Evolutionary conservation across 768 basidiomycete genomes (phyloP).

Genomic region (Panaeolus cyanescens): DNA sequence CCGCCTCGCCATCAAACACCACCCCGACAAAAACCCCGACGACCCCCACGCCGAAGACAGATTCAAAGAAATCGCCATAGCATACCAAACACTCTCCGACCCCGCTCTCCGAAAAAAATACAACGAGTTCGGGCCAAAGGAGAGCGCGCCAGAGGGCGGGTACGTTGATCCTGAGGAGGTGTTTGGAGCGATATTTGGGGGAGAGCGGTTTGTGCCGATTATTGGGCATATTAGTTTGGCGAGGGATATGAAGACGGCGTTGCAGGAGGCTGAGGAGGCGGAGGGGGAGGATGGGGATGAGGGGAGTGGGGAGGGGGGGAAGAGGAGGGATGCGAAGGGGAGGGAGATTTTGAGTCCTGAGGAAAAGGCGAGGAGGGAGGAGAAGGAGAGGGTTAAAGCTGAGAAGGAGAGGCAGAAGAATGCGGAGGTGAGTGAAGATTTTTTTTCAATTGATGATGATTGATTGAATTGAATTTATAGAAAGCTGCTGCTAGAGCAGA

Average conservation of each 20-base stretch:
- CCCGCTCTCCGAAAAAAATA: slow-evolving; percentile 77
- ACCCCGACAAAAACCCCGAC: slow-evolving; percentile 91
- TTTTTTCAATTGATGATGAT: slow-evolving; percentile 7
- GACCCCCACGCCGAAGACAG: slow-evolving; percentile 84
- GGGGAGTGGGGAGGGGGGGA: slow-evolving; percentile 38
- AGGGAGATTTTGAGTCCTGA: slow-evolving; percentile 62
- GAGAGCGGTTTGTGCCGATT: slow-evolving; percentile 82
- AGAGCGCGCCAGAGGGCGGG: slow-evolving; percentile 81
- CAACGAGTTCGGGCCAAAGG: slow-evolving; percentile 89
- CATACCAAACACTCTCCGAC: slow-evolving; percentile 86
- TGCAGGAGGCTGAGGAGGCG: slow-evolving; percentile 83
- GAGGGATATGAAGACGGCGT: slow-evolving; percentile 88
- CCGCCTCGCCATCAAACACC: slow-evolving; percentile 85
- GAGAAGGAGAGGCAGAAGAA: slow-evolving; percentile 66
- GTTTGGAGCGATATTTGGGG: slow-evolving; percentile 86
- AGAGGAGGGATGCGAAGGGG: slow-evolving; percentile 53
- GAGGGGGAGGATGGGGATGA: slow-evolving; percentile 47
- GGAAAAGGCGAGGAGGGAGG: slow-evolving; percentile 73
- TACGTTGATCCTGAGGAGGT: slow-evolving; percentile 87
- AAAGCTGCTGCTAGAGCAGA: slow-evolving; percentile 81
- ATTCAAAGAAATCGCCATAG: slow-evolving; percentile 91
- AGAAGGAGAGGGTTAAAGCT: slow-evolving; percentile 67
- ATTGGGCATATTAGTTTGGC: slow-evolving; percentile 90
- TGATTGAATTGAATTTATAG: slow-evolving; percentile 35
- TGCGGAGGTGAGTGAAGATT: slow-evolving; percentile 58